These are phyloP conservation scores for Rhazya stricta DNA, from an alignment of 257 asterid species.

Conservation along the genomic window DNA sequence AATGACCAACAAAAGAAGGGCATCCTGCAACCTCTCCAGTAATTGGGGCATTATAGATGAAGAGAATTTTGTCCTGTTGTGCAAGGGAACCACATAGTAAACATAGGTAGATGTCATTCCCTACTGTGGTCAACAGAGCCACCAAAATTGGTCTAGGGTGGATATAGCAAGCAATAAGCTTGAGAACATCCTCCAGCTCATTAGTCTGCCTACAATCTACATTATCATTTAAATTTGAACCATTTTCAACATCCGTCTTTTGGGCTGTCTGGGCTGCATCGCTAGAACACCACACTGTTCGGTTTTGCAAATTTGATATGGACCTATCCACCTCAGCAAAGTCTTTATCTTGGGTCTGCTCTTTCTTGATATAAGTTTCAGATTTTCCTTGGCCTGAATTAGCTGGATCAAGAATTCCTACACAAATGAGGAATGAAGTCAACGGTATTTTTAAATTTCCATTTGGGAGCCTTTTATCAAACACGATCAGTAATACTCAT, in stretches of 20 bases:
- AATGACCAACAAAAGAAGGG: constrained; percentile 74
- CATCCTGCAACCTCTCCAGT: constrained; percentile 48
- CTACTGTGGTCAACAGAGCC: constrained; percentile 56
- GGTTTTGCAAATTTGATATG: constrained; percentile 29
- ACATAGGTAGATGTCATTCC: constrained; percentile 52
- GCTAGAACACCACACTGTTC: constrained; percentile 22
- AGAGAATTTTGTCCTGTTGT: constrained; percentile 45
- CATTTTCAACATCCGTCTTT: constrained; percentile 31
- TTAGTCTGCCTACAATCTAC: constrained; percentile 23
- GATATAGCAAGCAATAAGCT: constrained; percentile 55
- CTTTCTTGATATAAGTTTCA: constrained; percentile 24
- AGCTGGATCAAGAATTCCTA: constrained; percentile 21
- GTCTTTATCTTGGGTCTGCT: constrained; percentile 24
- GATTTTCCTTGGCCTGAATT: constrained; percentile 26
- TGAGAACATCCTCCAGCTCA: constrained; percentile 36
- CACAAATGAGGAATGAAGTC: constrained; percentile 8
- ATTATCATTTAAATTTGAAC: constrained; percentile 26
- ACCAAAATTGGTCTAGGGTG: constrained; percentile 67
- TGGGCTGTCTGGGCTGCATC: constrained; percentile 29
- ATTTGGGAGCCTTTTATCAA: not conserved
- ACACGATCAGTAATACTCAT: constrained; percentile 9
- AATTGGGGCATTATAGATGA: constrained; percentile 54
- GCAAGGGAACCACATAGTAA: constrained; percentile 54
- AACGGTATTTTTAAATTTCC: constrained; percentile 3
- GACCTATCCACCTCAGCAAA: constrained; percentile 32